Percentiles rank a stretch among this genome's conserved stretches.
Conservation (phyloP, 805 yeast genomes). For the Saitoella complicata region DNA sequence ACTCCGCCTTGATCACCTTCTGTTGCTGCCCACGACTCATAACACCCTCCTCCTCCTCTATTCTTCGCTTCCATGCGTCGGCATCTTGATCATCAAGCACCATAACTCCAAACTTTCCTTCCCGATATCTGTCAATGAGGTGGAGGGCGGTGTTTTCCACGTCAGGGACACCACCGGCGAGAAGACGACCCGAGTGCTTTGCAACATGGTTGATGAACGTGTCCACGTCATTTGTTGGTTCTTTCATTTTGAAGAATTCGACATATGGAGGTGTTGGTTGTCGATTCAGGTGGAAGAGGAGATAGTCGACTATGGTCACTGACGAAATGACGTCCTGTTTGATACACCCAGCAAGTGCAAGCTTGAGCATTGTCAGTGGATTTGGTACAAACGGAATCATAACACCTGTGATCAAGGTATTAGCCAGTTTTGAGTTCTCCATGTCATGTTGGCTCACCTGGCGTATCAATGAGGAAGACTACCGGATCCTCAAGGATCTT, state of each 20-base stretch:
- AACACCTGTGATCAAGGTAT: slow-evolving; percentile 28
- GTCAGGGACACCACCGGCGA: background rate
- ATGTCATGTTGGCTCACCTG: slow-evolving; percentile 47
- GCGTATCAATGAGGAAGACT: slow-evolving; percentile 69
- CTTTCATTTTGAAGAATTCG: background rate
- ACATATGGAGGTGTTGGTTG: background rate
- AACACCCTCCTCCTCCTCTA: background rate
- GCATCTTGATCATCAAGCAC: background rate
- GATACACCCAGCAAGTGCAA: slow-evolving; percentile 63
- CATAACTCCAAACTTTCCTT: background rate
- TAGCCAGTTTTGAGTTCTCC: too few species aligned
- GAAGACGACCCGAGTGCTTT: background rate
- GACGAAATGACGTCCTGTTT: slow-evolving; percentile 61
- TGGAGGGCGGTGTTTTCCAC: background rate
- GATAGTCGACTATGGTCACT: slow-evolving; percentile 68
- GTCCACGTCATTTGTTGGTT: slow-evolving; percentile 1
- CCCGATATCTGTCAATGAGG: background rate
- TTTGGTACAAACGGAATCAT: slow-evolving; percentile 50
- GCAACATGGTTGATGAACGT: background rate
- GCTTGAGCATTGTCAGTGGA: slow-evolving; percentile 53
- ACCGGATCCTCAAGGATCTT: slow-evolving; percentile 44
- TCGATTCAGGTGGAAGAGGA: slow-evolving; percentile 54
- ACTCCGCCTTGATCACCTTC: too few species aligned
- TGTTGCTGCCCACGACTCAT: too few species aligned
- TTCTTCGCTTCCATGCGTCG: background rate